Evolutionary conservation across 768 basidiomycete genomes (phyloP), one percentile per base, ranked within the genome.

Genomic region (Fibroporia radiculosa): DNA sequence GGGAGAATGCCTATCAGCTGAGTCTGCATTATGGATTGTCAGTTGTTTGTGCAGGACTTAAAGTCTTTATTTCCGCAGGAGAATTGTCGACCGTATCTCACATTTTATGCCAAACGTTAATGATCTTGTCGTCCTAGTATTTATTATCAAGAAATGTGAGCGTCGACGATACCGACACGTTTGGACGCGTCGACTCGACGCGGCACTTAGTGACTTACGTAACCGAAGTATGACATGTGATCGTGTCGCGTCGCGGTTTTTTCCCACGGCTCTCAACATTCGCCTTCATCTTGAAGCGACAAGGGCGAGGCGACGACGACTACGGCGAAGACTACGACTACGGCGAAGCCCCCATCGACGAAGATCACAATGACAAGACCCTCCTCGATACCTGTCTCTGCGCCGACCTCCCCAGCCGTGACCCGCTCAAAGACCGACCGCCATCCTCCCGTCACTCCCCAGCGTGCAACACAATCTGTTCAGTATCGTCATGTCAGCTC

Each of bases 391-490:
- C 66, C 69, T 36, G 66, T 66, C 34, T 72, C 71, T 42, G 71
- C 71, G 29, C 71, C 71, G 24, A 68, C 67, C 8, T 68, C 71
- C 16, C 71, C 71, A 29, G 64, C 66, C 47, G 60, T 63, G 13
- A 35, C 58, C 45, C 71, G 70, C 50, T 53, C 64, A 25, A 62
- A 62, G 44, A 60, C 68, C 43, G 47, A 50, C 37, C 61, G 54
- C 31, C 49, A 64, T 27, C 52, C 63, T 11, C 82, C 82, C 39
- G 72, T 78, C 39, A 85, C 82, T 26, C 82, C 82, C 34, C 82
- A 83, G 61, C 77, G 82, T 53, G 65, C 71, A 58, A 60, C 72
- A 43, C 72, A 73, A 42, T 54, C 66, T 47, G 61, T 62, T 54
- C 60, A 57, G 40, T 56, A 56, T 37, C 71, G 72, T 41, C 57